Base-by-base conservation (phyloP, 2,329 filamentous ascomycete species). In the Xylaria digitata region DNA sequence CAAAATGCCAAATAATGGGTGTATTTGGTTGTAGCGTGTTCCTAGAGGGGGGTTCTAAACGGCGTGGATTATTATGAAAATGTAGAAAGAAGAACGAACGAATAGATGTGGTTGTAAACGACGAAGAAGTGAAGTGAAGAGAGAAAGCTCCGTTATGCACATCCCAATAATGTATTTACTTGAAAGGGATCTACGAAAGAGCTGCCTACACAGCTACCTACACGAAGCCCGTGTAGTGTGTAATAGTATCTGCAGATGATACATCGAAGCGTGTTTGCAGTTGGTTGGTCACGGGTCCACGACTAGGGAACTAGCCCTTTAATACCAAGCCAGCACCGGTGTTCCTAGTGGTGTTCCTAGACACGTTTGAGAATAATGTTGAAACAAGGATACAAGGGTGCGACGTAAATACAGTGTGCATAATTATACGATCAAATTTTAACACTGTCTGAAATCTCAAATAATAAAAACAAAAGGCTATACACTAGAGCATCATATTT, bases 101-200 rank as follows among this genome's bases (percentile, higher is more conserved):
- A 26, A 49, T 6, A n/a, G 40, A 23, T 17, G 46, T 21, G 26
- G 37, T 61, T 32, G 40, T 49, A n/a, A n/a, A 30, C 23, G n/a
- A 59, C 7, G 11, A 46, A 37, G 50, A 15, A 15, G 37, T 21
- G 23, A 15, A 30, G 5, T 26, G 5, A 26, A 26, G 26, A 26
- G 26, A 26, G 21, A 30, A 32, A 42, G 42, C 49, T 34, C 17
- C 46, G n/a, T 43, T 43, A 19, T 34, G 52, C 19, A 55, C 9
- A 55, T 1, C 23, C 23, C 32, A 3, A 42, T 21, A 54, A 42
- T 55, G 17, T 17, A 55, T 54, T 30, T 26, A 15, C 13, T 55
- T 21, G 34, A 45, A 49, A 46, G 52, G n/a, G 61, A 66, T 59
- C 62, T 62, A 50, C 66, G 34, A 63, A 43, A 11, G 65, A 68